These are phyloP conservation scores for Paraconiothyrium sp. DNA, from an alignment of 2,329 filamentous ascomycete species.

Conservation along the genomic window DNA sequence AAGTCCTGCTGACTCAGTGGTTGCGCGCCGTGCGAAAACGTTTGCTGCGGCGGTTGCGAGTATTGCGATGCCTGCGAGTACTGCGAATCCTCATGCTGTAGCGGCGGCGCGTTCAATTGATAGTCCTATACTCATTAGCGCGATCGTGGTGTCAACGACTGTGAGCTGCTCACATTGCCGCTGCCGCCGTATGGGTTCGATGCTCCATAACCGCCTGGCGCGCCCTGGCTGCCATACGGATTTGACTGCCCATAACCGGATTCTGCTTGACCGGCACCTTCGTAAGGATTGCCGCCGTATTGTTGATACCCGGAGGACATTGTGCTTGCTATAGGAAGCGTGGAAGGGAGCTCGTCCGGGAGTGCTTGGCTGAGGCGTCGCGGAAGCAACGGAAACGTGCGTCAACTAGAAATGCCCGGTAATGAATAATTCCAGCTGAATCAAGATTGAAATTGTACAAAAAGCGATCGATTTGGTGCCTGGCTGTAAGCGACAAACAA, in stretches of 20 bases:
- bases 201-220: constrained; percentile 35
- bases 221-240: constrained; percentile 48
- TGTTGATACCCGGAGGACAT: constrained; percentile 62
- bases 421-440: not conserved
- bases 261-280: constrained; percentile 57
- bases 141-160: constrained; percentile 21
- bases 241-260: constrained; percentile 42
- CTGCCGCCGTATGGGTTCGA: constrained; percentile 43
- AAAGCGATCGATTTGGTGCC: not conserved
- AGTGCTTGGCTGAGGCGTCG: constrained; percentile 32
- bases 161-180: constrained; percentile 31
- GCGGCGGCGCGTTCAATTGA: constrained; percentile 37
- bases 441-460: not conserved
- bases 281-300: constrained; percentile 69
- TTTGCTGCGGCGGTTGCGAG: constrained; percentile 32
- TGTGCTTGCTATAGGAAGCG: constrained; percentile 18
- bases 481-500: not conserved
- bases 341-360: constrained; percentile 26
- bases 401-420: constrained; percentile 24
- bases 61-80: constrained; percentile 52
- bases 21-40: constrained; percentile 65
- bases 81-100: constrained; percentile 46
- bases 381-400: constrained; percentile 42
- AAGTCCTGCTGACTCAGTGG: constrained; percentile 72
- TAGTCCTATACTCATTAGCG: constrained; percentile 34